Evolutionary conservation across 1,284 basidiomycete genomes (phyloP).

Genomic region (Cryptococcus hybrid): DNA sequence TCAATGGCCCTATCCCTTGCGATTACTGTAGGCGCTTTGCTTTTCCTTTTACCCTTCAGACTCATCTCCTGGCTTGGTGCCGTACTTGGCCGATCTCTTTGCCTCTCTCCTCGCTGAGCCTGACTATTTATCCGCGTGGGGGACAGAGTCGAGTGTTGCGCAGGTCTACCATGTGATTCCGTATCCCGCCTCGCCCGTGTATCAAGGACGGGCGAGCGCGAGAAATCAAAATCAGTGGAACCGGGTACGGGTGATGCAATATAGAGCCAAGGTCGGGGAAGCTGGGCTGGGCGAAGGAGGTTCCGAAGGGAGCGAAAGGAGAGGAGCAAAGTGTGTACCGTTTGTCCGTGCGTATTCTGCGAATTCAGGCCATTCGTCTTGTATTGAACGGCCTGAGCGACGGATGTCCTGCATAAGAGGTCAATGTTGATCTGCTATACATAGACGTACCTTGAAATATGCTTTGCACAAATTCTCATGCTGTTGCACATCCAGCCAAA

Average conservation of each 20-base stretch:
- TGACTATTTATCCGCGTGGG: not conserved
- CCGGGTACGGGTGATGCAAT: not conserved
- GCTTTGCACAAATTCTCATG: slow-evolving; percentile 98
- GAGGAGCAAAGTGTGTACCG: slow-evolving; percentile 67
- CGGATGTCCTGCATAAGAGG: slow-evolving; percentile 64
- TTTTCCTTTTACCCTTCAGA: slow-evolving; percentile 14
- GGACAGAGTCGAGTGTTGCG: not conserved
- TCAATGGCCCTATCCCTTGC: slow-evolving; percentile 87
- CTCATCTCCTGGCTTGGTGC: slow-evolving; percentile 15
- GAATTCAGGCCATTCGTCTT: slow-evolving; percentile 97
- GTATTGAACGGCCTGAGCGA: slow-evolving; percentile 85
- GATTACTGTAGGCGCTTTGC: slow-evolving; percentile 74
- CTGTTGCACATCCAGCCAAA: slow-evolving; percentile 98
- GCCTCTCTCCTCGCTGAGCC: slow-evolving; percentile 2
- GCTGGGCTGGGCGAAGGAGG: slow-evolving; percentile 10
- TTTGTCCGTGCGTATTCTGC: slow-evolving; percentile 72
- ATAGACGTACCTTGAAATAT: slow-evolving; percentile 72
- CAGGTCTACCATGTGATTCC: slow-evolving; percentile 31
- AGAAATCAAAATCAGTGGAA: slow-evolving; percentile 6
- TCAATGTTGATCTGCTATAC: not conserved
- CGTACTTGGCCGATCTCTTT: slow-evolving; percentile 13
- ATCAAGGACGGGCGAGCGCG: slow-evolving; percentile 8
- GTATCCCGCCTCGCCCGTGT: slow-evolving; percentile 35
- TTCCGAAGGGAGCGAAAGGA: slow-evolving; percentile 46
- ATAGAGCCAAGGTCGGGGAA: not conserved